Base-by-base conservation (phyloP, 2,329 filamentous ascomycete species). In the Venturia aucupariae region DNA sequence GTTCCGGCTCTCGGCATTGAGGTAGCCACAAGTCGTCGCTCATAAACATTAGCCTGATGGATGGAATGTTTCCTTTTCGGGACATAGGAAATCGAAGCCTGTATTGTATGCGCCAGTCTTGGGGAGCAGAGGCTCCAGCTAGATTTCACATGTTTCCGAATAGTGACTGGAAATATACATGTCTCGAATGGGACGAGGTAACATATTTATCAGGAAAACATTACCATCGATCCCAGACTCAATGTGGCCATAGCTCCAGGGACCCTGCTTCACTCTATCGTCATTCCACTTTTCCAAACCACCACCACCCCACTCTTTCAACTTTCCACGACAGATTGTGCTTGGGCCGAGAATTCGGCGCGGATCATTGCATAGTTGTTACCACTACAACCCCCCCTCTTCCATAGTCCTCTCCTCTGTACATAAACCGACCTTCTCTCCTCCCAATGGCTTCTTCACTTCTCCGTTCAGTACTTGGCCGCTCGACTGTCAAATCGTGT, bases 401-500 rank as follows among this genome's bases (percentile, higher is more conserved):
- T 55, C 24, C 4, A 35, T 5, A n/a, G 19, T 35, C 51, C 30
- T 27, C 7, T 48, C n/a, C 2, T 27, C 10, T 57, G 51, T 57
- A 57, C 19, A 57, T 35, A 57, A 57, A 11, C 2, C 11, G 46
- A 4, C 22, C 19, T 11, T 35, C 15, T 57, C 30, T 17, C 51
- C 4, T 15, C 27, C 8, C 51, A 57, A 57, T 57, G 51, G 30
- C 51, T 2, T 13, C 30, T 24, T 57, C 27, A 35, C 19, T 57
- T 22, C 51, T 57, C 51, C 51, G 51, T 35, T 57, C 51, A 57
- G 51, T 35, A 57, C 15, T 57, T 11, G 17, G 51, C 19, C 51
- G 51, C 19, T 57, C 51, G 13, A 57, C 51, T 6, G 27, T 57
- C 30, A 57, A 35, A 57, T 57, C 51, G 51, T 57, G 51, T 35